Conservation (phyloP, 306 rosid species). For the Crataegus laevigata region DNA sequence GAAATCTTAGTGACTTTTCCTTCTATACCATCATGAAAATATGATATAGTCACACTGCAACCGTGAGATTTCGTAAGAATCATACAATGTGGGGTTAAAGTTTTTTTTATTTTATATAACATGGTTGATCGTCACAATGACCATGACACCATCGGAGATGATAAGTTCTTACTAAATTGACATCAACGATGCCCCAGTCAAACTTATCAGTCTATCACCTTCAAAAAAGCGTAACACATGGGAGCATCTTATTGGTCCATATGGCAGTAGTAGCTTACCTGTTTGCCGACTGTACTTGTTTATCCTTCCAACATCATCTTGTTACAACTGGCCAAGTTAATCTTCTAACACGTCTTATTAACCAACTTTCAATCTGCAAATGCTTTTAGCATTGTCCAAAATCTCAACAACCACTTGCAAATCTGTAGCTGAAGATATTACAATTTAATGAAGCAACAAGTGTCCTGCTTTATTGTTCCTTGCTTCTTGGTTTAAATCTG, state of each 20-base stretch:
- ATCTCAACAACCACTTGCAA: constrained; percentile 1
- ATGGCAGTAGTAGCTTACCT: constrained; percentile 45
- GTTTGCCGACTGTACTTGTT: constrained; percentile 21
- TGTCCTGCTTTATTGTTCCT: background rate
- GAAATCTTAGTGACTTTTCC: no score
- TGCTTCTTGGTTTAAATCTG: background rate
- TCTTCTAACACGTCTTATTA: constrained; percentile 19
- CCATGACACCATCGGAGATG: background rate
- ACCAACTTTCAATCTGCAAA: background rate
- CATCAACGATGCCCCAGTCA: background rate
- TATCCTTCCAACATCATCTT: constrained; percentile 1
- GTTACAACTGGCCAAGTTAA: constrained; percentile 6
- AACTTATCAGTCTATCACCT: background rate
- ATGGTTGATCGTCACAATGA: background rate
- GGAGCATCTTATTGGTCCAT: constrained; percentile 29
- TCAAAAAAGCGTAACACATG: constrained; percentile 16
- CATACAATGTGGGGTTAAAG: no score
- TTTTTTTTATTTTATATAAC: no score
- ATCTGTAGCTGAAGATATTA: background rate
- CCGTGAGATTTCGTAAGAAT: no score
- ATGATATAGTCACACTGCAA: no score
- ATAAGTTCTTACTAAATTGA: background rate
- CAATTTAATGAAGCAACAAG: constrained; percentile 1
- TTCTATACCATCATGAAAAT: no score
- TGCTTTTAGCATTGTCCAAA: background rate